phyloP scores from a whole-genome alignment of 2,329 filamentous ascomycete genomes.

The Penicillium sp. region DNA sequence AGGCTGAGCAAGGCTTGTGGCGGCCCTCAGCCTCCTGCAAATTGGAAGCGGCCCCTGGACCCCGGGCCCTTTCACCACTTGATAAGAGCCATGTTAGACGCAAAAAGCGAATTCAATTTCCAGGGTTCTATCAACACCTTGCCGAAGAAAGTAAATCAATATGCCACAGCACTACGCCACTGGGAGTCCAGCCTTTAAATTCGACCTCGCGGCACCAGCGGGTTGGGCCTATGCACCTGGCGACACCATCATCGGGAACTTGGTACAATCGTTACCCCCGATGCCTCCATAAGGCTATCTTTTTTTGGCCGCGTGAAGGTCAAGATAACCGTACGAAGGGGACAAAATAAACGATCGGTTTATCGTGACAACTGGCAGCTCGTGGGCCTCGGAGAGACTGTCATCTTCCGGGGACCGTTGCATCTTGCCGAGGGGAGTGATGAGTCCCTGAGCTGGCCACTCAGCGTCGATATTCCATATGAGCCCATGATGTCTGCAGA shows the following conservation, averaged over 20 bases:
- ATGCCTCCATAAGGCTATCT: conserved; percentile 13
- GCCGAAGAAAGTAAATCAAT: neutral
- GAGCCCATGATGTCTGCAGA: neutral
- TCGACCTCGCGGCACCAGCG: conserved; percentile 18
- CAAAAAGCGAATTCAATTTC: neutral
- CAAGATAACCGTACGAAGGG: conserved; percentile 6
- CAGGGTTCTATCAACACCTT: neutral
- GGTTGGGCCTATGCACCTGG: conserved; percentile 16
- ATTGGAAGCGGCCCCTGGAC: neutral
- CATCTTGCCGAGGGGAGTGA: conserved; percentile 11
- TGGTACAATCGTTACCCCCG: conserved; percentile 18
- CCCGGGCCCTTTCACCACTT: neutral
- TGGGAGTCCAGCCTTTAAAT: neutral
- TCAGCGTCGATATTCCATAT: conserved; percentile 15
- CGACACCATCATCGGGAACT: conserved; percentile 21
- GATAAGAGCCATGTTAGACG: neutral
- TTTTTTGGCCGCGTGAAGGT: conserved; percentile 14
- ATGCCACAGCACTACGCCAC: neutral
- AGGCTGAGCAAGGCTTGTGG: neutral
- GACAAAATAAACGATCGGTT: neutral
- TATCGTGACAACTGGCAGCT: conserved; percentile 13
- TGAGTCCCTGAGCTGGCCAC: conserved; percentile 15
- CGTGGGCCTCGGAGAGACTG: neutral
- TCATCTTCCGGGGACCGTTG: conserved; percentile 17
- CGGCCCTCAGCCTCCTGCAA: neutral